Base-by-base conservation (phyloP, 352 stramenopile species). In the Pythium insidiosum region DNA sequence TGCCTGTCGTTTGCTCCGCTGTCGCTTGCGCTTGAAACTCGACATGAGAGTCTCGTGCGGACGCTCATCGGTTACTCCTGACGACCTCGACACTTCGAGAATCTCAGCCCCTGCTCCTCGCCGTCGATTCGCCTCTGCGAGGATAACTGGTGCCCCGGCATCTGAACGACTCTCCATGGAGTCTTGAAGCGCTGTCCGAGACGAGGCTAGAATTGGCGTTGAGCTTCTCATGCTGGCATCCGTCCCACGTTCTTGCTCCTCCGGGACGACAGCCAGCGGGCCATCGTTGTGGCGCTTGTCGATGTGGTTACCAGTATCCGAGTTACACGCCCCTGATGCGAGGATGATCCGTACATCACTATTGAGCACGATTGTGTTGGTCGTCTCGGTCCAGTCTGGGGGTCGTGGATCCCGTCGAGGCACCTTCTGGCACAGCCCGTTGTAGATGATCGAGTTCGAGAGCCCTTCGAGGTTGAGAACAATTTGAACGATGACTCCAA, bases 371-470 rank as follows among this genome's bases (percentile, higher is more conserved):
- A 21, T 13, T 13, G 28, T 33, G 9, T 33, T 15, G 9, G 9
- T 9, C 28, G 9, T 15, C 9, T 13, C 28, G 15, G 28, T 15
- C 28, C 28, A 9, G 28, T 33, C 28, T 13, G 9, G 9, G 15
- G 18, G 6, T 31, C 12, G 16, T 18, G 11, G 23, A 21, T 47
- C 16, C 24, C 15, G 9, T 7, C 18, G 16, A 1, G 48, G 43
- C n/a, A 53, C 39, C 43, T 56, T 57, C 34, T 49, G 46, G 33
- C 63, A 84, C 23, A 89, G 59, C 0, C 76, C 73, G 15, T 72
- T 73, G 48, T 85, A 87, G 16, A 89, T 66, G 25, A 89, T 73
- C 5, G 73, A 66, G 48, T 85, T 87, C 19, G 69, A 84, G 38
- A 89, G 73, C 0, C 73, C 76, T 21, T 84, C 77, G 28, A 89